phyloP scores from a whole-genome alignment of 2,329 filamentous ascomycete genomes.

The Xylariaceae sp. region DNA sequence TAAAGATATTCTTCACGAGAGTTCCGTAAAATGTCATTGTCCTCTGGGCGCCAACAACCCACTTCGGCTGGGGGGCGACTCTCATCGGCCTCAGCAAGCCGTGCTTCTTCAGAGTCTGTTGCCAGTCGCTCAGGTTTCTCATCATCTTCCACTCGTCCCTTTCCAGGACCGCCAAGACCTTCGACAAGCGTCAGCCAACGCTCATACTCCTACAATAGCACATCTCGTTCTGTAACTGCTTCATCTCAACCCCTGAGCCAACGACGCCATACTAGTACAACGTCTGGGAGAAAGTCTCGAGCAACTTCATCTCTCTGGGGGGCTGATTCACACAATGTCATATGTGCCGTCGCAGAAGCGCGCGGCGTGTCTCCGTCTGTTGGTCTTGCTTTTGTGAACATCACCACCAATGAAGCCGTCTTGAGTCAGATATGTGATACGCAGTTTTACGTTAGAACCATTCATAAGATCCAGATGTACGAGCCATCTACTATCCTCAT shows the following conservation, averaged over 20 bases:
- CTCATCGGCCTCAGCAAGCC: slow-evolving; percentile 8
- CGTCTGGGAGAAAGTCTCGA: slow-evolving; percentile 43
- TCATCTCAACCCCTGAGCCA: slow-evolving; percentile 23
- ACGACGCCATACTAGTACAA: slow-evolving; percentile 33
- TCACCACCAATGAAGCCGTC: slow-evolving; percentile 76
- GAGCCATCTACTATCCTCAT: slow-evolving; percentile 76
- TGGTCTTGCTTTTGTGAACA: slow-evolving; percentile 80
- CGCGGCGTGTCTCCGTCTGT: slow-evolving; percentile 81
- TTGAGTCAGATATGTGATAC: slow-evolving; percentile 90
- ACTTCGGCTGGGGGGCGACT: slow-evolving; percentile 1
- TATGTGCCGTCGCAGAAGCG: slow-evolving; percentile 86
- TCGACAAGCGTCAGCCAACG: slow-evolving; percentile 26
- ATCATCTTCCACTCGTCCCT: slow-evolving; percentile 20
- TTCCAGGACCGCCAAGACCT: slow-evolving; percentile 15
- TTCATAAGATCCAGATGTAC: slow-evolving; percentile 80
- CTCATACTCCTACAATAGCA: slow-evolving; percentile 24
- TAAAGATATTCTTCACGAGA: neutral
- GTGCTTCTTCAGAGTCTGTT: slow-evolving; percentile 9
- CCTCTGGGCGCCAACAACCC: neutral
- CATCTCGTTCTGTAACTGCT: slow-evolving; percentile 27
- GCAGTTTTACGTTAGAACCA: slow-evolving; percentile 81
- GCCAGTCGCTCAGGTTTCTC: slow-evolving; percentile 19
- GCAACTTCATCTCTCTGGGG: slow-evolving; percentile 39
- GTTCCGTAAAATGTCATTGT: neutral
- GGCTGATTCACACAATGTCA: slow-evolving; percentile 59